phyloP scores from a whole-genome alignment of 225 moss, liverwort and hornwort species.

The Polytrichum formosum region DNA sequence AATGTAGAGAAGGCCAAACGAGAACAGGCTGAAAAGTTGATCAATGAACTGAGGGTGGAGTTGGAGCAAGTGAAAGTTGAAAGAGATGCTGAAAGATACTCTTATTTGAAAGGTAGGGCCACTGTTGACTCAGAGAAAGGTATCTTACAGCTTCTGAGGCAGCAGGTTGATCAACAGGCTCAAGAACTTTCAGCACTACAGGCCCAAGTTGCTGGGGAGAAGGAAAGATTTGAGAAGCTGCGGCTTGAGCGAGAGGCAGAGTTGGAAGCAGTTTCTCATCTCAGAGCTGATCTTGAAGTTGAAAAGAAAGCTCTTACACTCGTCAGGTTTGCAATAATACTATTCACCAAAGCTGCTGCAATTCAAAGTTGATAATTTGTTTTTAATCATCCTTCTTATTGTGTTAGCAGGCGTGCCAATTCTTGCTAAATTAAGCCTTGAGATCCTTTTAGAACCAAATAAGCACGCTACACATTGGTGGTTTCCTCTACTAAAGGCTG shows the following conservation, averaged over 20 bases:
- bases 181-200: constrained; percentile 38
- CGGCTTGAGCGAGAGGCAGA: constrained; percentile 49
- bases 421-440: not conserved
- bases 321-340: constrained; percentile 44
- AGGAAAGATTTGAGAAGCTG: constrained; percentile 46
- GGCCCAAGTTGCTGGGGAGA: constrained; percentile 52
- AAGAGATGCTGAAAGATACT: constrained; percentile 46
- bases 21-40: constrained; percentile 36
- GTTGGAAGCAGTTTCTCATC: constrained; percentile 23
- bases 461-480: not conserved
- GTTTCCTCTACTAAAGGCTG: not conserved
- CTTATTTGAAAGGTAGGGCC: constrained; percentile 40
- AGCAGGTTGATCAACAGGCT: constrained; percentile 57
- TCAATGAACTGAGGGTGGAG: constrained; percentile 47
- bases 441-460: not conserved
- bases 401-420: not conserved
- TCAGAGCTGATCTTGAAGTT: constrained; percentile 53
- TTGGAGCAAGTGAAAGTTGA: constrained; percentile 51
- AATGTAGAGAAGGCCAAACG: constrained; percentile 51
- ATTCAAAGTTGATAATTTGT: too few species aligned
- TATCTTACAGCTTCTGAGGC: constrained; percentile 43
- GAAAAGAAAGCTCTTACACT: constrained; percentile 69
- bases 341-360: too few species aligned
- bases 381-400: not conserved
- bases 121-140: constrained; percentile 58